Percentiles rank a stretch among this genome's conserved stretches.
phyloP scores from a whole-genome alignment of 805 yeast species.

The Hemisphaericaspora nanyangensis region DNA sequence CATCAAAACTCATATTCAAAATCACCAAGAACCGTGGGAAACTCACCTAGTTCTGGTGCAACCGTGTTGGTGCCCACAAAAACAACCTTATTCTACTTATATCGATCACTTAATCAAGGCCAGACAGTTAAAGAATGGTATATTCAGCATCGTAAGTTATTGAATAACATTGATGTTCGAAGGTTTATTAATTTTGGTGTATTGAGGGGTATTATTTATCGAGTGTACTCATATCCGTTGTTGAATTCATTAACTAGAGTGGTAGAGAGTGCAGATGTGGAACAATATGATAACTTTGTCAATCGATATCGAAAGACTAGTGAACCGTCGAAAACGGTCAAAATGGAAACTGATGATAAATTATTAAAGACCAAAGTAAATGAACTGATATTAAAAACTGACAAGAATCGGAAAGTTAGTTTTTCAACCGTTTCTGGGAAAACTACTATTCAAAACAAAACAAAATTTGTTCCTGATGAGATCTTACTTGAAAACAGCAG shows the following conservation, averaged over 20 bases:
- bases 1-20: constrained; percentile 7
- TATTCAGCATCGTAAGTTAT: constrained; percentile 51
- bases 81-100: constrained; percentile 65
- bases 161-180: constrained; percentile 73
- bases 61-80: constrained; percentile 50
- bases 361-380: constrained; percentile 18
- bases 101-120: constrained; percentile 75
- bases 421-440: constrained; percentile 17
- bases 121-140: constrained; percentile 80
- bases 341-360: constrained; percentile 6
- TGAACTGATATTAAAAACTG: constrained; percentile 17
- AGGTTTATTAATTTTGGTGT: constrained; percentile 86
- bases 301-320: constrained; percentile 3
- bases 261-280: constrained; percentile 23
- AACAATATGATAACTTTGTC: constrained; percentile 6
- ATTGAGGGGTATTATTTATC: constrained; percentile 72
- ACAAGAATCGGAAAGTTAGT: constrained; percentile 29
- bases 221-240: constrained; percentile 76
- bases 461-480: constrained; percentile 6
- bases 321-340: background rate
- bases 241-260: constrained; percentile 38
- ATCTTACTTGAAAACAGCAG: constrained; percentile 8
- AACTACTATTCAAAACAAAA: background rate
- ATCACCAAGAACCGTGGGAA: constrained; percentile 6
- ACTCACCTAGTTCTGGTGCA: constrained; percentile 4